Evolutionary conservation across 208 protist genomes (phyloP).

Genomic region (Angomonas ambiguus): DNA sequence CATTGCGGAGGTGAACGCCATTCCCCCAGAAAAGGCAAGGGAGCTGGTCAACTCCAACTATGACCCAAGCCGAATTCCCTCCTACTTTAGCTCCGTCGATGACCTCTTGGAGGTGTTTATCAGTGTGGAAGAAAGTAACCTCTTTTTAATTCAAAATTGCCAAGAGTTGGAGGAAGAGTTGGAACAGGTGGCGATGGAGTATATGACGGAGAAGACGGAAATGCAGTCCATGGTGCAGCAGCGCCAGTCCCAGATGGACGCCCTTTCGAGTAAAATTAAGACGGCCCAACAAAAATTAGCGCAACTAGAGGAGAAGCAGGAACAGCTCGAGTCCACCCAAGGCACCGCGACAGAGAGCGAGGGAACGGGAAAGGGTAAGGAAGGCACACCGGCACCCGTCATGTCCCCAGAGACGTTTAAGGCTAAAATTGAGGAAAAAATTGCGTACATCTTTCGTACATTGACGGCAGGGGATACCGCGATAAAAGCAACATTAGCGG

Average conservation of each 20-base stretch:
- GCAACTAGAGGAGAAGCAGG: slow-evolving; percentile 62
- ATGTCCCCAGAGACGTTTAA: slow-evolving; percentile 69
- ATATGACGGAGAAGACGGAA: slow-evolving; percentile 75
- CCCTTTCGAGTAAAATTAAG: slow-evolving; percentile 66
- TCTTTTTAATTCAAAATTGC: slow-evolving; percentile 96
- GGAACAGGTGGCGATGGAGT: slow-evolving; percentile 87
- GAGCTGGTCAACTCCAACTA: slow-evolving; percentile 52
- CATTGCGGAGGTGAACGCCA: slow-evolving; percentile 38
- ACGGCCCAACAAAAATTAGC: slow-evolving; percentile 67
- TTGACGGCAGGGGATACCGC: slow-evolving; percentile 43
- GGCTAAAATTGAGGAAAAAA: slow-evolving; percentile 51
- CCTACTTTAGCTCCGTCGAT: slow-evolving; percentile 90
- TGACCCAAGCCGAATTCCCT: slow-evolving; percentile 71
- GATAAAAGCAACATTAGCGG: slow-evolving; percentile 20
- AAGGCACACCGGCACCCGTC: slow-evolving; percentile 8
- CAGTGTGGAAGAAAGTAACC: slow-evolving; percentile 94
- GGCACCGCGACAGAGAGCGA: background rate
- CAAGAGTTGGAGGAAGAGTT: slow-evolving; percentile 94
- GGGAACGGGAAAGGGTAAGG: background rate
- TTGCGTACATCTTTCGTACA: slow-evolving; percentile 61
- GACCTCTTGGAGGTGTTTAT: slow-evolving; percentile 94
- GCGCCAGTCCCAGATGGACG: slow-evolving; percentile 84
- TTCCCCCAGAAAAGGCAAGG: slow-evolving; percentile 58
- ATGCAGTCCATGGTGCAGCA: slow-evolving; percentile 80
- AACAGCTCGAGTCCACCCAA: slow-evolving; percentile 36